These are phyloP conservation scores for Spinellus fusiger DNA, from an alignment of 192 early-diverging fungal genomes.

Conservation along the genomic window DNA sequence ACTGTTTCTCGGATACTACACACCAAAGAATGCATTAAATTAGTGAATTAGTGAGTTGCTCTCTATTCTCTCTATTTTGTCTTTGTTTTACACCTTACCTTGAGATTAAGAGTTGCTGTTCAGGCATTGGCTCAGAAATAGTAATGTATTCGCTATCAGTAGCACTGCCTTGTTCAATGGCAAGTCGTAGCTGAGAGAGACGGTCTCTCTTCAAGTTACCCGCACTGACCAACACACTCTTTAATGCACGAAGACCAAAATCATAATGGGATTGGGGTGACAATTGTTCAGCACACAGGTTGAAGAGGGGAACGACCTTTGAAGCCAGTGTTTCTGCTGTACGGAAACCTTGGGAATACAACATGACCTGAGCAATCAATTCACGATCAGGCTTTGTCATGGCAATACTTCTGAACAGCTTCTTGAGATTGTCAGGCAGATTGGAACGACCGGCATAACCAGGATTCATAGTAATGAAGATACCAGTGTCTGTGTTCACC, in stretches of 20 bases:
- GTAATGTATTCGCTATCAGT: slow-evolving; percentile 36
- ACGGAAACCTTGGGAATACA: slow-evolving; percentile 99
- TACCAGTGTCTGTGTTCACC: slow-evolving; percentile 88
- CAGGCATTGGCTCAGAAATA: slow-evolving; percentile 61
- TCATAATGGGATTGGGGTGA: slow-evolving; percentile 98
- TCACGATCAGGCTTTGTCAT: slow-evolving; percentile 99
- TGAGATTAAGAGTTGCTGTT: slow-evolving; percentile 90
- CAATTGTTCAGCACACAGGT: slow-evolving; percentile 90
- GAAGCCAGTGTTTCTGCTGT: slow-evolving; percentile 89
- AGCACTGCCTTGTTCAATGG: slow-evolving; percentile 30
- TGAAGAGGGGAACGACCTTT: slow-evolving; percentile 97
- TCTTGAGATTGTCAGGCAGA: slow-evolving; percentile 97
- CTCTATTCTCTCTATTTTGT: not conserved
- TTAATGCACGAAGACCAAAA: slow-evolving; percentile 96
- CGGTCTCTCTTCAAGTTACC: slow-evolving; percentile 95
- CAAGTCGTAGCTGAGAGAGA: slow-evolving; percentile 43
- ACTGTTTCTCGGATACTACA: slow-evolving; percentile 95
- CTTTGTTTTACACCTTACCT: not conserved
- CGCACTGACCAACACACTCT: slow-evolving; percentile 98
- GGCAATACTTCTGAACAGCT: slow-evolving; percentile 96
- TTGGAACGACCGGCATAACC: slow-evolving; percentile 98
- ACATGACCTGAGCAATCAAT: slow-evolving; percentile 98
- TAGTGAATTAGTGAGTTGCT: not conserved
- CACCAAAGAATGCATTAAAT: not conserved
- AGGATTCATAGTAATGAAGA: slow-evolving; percentile 99